A percentile compares a stretch with the other conserved stretches of the same genome.
Evolutionary conservation across 495 filamentous ascomycete genomes (phyloP).

Genomic region (Aspergillus ostianus): DNA sequence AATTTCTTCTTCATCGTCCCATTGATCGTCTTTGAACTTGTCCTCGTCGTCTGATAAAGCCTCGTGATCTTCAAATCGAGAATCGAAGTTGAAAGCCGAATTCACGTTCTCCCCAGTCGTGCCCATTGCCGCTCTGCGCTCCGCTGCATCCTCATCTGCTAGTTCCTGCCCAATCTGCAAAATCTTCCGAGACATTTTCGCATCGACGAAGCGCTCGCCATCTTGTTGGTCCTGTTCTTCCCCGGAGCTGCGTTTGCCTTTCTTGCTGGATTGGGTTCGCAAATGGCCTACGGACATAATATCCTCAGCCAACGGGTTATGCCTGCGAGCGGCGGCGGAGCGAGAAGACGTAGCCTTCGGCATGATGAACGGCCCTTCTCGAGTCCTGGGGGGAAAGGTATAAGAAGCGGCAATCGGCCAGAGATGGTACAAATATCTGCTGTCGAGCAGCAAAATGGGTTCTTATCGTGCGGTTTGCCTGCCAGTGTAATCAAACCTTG

Average conservation of each 20-base stretch:
- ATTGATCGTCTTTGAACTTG: constrained; percentile 54
- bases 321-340: constrained; percentile 47
- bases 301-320: constrained; percentile 74
- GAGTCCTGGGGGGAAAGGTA: neutral
- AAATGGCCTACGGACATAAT: constrained; percentile 63
- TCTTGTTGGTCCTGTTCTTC: constrained; percentile 58
- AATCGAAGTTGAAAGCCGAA: constrained; percentile 64
- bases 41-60: constrained; percentile 56
- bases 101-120: constrained; percentile 39
- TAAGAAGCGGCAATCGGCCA: neutral
- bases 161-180: constrained; percentile 81
- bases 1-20: constrained; percentile 66
- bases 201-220: constrained; percentile 72
- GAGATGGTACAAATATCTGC: neutral
- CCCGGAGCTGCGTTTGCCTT: constrained; percentile 54
- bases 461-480: neutral
- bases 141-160: constrained; percentile 68
- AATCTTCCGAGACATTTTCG: constrained; percentile 83
- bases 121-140: constrained; percentile 36
- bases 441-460: neutral
- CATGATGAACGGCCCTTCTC: constrained; percentile 29
- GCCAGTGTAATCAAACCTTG: neutral
- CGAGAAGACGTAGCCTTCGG: constrained; percentile 45
- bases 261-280: constrained; percentile 51
- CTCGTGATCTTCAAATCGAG: constrained; percentile 54